Percentiles rank a stretch among this genome's conserved stretches.
Conservation (phyloP, 1,139 yeast species). For the Lodderomyces metapsilosis region DNA sequence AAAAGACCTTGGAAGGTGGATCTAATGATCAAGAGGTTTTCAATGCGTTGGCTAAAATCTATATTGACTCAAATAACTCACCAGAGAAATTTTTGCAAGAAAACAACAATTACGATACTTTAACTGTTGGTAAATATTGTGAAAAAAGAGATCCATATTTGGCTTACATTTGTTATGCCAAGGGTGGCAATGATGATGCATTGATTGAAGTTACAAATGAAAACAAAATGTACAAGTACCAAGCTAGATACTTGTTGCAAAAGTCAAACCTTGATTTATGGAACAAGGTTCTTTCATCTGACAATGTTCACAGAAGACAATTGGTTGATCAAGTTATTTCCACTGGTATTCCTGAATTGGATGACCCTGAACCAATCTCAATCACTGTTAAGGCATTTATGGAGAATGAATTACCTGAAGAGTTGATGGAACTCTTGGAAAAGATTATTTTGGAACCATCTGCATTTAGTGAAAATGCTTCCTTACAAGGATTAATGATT, state of each 20-base stretch:
- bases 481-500: constrained; percentile 87
- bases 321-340: constrained; percentile 92
- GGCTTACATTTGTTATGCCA: constrained; percentile 95
- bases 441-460: constrained; percentile 96
- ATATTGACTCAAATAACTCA: constrained; percentile 94
- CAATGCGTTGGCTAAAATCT: constrained; percentile 95
- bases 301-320: constrained; percentile 84
- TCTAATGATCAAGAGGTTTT: constrained; percentile 87
- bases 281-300: constrained; percentile 72
- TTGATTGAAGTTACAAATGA: constrained; percentile 90
- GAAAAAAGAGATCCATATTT: constrained; percentile 98
- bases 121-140: constrained; percentile 96
- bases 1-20: constrained; percentile 84
- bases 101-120: constrained; percentile 83
- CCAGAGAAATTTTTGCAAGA: constrained; percentile 96
- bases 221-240: constrained; percentile 97
- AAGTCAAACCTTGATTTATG: constrained; percentile 84
- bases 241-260: constrained; percentile 87
- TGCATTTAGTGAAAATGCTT: constrained; percentile 92
- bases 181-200: constrained; percentile 90
- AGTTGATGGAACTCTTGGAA: constrained; percentile 89
- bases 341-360: constrained; percentile 93
- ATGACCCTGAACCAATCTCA: constrained; percentile 94
- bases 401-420: constrained; percentile 92
- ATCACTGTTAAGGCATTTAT: constrained; percentile 95